Base-by-base conservation (phyloP, 371 early-diverging fungal genomes). In the Actinomortierella wolfii region DNA sequence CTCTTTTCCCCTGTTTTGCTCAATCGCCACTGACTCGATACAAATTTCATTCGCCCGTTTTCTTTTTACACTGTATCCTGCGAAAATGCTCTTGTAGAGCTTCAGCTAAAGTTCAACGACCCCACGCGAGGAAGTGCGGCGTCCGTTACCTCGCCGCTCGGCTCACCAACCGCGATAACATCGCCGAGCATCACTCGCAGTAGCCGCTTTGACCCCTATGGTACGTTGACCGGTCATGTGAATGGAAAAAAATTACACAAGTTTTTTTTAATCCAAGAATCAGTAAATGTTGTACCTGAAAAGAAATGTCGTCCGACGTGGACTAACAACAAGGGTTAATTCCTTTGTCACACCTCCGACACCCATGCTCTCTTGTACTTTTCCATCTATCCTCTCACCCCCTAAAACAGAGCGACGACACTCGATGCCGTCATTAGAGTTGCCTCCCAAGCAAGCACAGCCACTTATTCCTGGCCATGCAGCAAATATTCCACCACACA, bases 371-470 rank as follows among this genome's bases (percentile, higher is more conserved):
- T 8, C 24, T 15, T 51, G 51, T 23, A 17, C 9, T 25, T 28
- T 15, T 44, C 21, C 28, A 17, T 46, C 29, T 56, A 46, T 21
- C 47, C 29, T 54, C n/a, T 43, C 11, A 20, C 26, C 50, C 34
- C 11, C 34, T 34, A n/a, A n/a, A 14, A 26, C 55, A 68, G 68
- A 68, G 42, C 68, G 68, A 3, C 63, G 68, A 18, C 68, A 68
- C 45, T 68, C 68, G 2, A 68, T 68, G 68, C 68, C 68, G 9
- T 68, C 68, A 0, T 42, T 68, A 15, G 63, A 63, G 24, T 60
- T 69, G 23, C 59, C 69, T 25, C 59, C 59, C 9, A 68, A 68
- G 11, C 34, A 34, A 47, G 60, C 64, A 26, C 64, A 54, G 47
- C 55, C 54, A 18, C 51, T n/a, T 17, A n/a, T 51, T 2, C 51